Conservation (phyloP, 768 basidiomycete species). For the Mycena rebaudengoi region DNA sequence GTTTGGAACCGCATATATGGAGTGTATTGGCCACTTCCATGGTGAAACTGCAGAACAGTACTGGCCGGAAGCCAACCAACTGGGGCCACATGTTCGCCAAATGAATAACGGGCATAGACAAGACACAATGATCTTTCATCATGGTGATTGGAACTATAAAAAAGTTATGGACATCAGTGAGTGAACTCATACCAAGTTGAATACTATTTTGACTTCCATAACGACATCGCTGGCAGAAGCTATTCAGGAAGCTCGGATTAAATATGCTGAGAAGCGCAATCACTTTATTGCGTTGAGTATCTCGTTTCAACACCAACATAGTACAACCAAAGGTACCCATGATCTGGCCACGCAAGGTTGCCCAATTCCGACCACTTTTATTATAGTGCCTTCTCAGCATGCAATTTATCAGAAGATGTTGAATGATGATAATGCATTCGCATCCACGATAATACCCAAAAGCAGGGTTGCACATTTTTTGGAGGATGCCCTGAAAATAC, state of each 20-base stretch:
- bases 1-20: constrained; percentile 27
- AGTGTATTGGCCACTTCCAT: constrained; percentile 29
- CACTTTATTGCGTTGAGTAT: neutral
- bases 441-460: neutral
- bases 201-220: neutral
- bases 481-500: neutral
- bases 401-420: neutral
- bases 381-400: neutral
- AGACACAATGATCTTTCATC: constrained; percentile 29
- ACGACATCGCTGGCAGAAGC: neutral
- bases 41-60: constrained; percentile 23
- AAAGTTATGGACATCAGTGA: no score
- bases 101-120: constrained; percentile 33
- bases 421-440: neutral
- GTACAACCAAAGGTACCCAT: neutral
- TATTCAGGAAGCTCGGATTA: neutral
- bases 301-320: neutral
- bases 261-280: neutral
- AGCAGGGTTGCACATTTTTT: neutral
- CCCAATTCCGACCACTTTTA: neutral
- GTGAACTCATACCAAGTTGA: neutral
- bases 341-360: no score
- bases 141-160: constrained; percentile 31
- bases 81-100: constrained; percentile 27
- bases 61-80: constrained; percentile 1